Percentiles rank a stretch among this genome's conserved stretches.
Conservation (phyloP, 2,329 filamentous ascomycete species). For the Botrytis aclada region DNA sequence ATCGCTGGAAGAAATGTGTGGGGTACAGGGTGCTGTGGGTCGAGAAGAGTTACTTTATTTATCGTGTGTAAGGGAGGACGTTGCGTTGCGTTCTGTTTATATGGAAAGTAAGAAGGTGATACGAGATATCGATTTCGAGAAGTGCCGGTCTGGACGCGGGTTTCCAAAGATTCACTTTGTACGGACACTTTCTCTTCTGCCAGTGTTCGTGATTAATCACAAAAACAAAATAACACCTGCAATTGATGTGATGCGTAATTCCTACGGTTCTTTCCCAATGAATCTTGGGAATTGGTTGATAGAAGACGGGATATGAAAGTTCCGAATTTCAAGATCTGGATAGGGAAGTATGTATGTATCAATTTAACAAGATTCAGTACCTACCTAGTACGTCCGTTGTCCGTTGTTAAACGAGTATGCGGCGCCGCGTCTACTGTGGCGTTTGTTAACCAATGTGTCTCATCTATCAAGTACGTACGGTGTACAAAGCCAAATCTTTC, state of each 20-base stretch:
- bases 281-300: neutral
- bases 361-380: neutral
- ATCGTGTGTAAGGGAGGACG: constrained; percentile 1
- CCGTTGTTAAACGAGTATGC: neutral
- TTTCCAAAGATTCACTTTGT: neutral
- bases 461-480: neutral
- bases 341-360: neutral
- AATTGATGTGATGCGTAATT: neutral
- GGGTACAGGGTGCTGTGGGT: constrained; percentile 8
- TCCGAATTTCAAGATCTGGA: constrained; percentile 1
- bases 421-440: neutral
- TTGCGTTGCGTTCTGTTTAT: neutral
- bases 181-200: neutral
- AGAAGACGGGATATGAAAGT: neutral
- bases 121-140: constrained; percentile 2
- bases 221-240: neutral
- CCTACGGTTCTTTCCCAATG: neutral
- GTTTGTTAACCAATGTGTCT: neutral
- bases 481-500: neutral
- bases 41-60: neutral
- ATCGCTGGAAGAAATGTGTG: constrained; percentile 16
- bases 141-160: neutral
- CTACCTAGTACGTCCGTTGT: neutral
- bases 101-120: neutral
- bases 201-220: neutral